A percentile compares a stretch with the other conserved stretches of the same genome.
phyloP scores from a whole-genome alignment of 768 basidiomycete species.

The Leccinum boreale region DNA sequence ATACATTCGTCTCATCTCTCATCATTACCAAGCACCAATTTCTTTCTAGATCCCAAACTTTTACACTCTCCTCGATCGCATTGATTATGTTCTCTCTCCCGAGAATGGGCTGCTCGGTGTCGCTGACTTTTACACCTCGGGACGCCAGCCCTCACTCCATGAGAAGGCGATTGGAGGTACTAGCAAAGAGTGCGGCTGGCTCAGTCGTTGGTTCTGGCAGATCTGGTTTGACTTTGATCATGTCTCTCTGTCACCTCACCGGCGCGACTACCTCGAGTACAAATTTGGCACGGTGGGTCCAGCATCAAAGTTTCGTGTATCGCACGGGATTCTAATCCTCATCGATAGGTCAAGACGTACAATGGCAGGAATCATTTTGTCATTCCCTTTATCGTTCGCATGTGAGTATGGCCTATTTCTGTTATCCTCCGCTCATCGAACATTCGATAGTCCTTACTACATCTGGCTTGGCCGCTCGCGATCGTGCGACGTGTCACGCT shows the following conservation, averaged over 20 bases:
- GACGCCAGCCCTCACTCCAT: conserved; percentile 51
- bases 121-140: conserved; percentile 72
- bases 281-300: conserved; percentile 64
- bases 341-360: conserved; percentile 52
- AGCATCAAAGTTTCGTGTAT: background rate
- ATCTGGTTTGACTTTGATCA: conserved; percentile 64
- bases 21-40: background rate
- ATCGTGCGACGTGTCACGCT: conserved; percentile 52
- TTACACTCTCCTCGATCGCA: conserved; percentile 63
- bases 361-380: conserved; percentile 73
- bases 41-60: conserved; percentile 52
- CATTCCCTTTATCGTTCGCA: conserved; percentile 62
- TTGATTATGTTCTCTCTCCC: conserved; percentile 61
- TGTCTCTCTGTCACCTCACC: conserved; percentile 51
- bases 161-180: conserved; percentile 62
- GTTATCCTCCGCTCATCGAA: background rate
- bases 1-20: background rate
- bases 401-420: conserved; percentile 35
- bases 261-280: conserved; percentile 74
- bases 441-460: conserved; percentile 54
- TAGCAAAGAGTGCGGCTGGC: conserved; percentile 59
- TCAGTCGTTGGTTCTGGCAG: conserved; percentile 76
- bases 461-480: conserved; percentile 74
- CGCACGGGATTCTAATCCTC: background rate
- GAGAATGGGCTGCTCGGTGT: conserved; percentile 59